These are phyloP conservation scores for Hypoxylon sp. DNA, from an alignment of 2,329 filamentous ascomycete species.

Conservation along the genomic window DNA sequence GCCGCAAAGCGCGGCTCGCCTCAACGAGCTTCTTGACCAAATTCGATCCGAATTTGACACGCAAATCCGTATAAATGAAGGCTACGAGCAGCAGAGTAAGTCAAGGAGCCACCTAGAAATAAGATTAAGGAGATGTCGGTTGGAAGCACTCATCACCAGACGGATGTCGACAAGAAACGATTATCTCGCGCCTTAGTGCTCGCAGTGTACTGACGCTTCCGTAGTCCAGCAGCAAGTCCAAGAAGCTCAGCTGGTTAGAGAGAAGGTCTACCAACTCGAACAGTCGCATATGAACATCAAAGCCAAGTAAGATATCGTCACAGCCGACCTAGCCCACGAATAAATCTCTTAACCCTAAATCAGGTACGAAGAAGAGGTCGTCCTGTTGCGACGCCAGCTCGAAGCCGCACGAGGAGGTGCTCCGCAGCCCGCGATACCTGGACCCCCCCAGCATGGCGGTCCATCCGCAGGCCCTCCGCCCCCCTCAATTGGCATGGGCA, in stretches of 20 bases:
- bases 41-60: slow-evolving; percentile 90
- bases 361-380: slow-evolving; percentile 94
- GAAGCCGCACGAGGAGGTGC: slow-evolving; percentile 73
- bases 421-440: slow-evolving; percentile 66
- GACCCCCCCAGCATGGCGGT: slow-evolving; percentile 76
- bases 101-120: slow-evolving; percentile 40
- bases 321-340: background rate
- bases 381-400: slow-evolving; percentile 85
- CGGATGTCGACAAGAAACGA: background rate
- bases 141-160: background rate
- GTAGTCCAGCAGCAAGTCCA: slow-evolving; percentile 88
- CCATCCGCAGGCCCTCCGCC: slow-evolving; percentile 75
- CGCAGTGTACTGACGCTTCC: slow-evolving; percentile 38
- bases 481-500: slow-evolving; percentile 89
- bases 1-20: slow-evolving; percentile 68
- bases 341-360: slow-evolving; percentile 23
- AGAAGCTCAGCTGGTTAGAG: slow-evolving; percentile 92
- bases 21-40: slow-evolving; percentile 91
- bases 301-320: slow-evolving; percentile 73
- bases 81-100: slow-evolving; percentile 94
- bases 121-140: background rate
- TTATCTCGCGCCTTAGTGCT: background rate
- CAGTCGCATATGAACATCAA: slow-evolving; percentile 89
- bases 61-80: slow-evolving; percentile 80
- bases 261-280: slow-evolving; percentile 93